Conservation (phyloP, 371 early-diverging fungal genomes). For the Mucor saturninus region DNA sequence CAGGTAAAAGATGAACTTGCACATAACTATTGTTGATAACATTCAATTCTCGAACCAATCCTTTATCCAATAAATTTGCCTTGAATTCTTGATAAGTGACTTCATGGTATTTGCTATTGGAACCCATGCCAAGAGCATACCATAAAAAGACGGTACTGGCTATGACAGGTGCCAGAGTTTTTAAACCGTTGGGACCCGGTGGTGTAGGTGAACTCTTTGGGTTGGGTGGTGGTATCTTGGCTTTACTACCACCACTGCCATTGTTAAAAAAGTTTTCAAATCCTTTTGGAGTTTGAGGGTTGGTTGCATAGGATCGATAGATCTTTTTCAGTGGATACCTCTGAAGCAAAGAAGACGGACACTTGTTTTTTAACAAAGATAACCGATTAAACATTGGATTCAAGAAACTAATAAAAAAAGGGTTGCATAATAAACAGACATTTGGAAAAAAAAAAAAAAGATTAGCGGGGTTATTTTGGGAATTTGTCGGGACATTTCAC, state of each 20-base stretch:
- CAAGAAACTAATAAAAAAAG: background rate
- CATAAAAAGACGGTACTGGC: constrained; percentile 1
- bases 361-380: background rate
- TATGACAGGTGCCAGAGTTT: constrained; percentile 4
- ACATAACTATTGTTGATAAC: constrained; percentile 86
- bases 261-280: constrained; percentile 15
- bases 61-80: constrained; percentile 82
- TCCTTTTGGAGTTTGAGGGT: constrained; percentile 4
- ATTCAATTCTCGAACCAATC: constrained; percentile 82
- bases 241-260: background rate
- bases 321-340: background rate
- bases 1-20: constrained; percentile 74
- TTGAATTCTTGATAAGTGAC: constrained; percentile 94
- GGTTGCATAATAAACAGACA: background rate
- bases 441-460: background rate
- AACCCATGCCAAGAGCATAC: constrained; percentile 1
- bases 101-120: constrained; percentile 49
- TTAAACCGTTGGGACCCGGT: background rate
- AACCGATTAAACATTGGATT: constrained; percentile 3
- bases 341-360: background rate
- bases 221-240: background rate
- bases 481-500: background rate
- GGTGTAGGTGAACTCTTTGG: background rate
- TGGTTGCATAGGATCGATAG: constrained; percentile 1
- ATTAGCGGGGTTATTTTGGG: background rate